Percentiles rank a stretch among this genome's conserved stretches.
phyloP scores from a whole-genome alignment of 139 green algal species.

The Limnomonas spitsbergensis region DNA sequence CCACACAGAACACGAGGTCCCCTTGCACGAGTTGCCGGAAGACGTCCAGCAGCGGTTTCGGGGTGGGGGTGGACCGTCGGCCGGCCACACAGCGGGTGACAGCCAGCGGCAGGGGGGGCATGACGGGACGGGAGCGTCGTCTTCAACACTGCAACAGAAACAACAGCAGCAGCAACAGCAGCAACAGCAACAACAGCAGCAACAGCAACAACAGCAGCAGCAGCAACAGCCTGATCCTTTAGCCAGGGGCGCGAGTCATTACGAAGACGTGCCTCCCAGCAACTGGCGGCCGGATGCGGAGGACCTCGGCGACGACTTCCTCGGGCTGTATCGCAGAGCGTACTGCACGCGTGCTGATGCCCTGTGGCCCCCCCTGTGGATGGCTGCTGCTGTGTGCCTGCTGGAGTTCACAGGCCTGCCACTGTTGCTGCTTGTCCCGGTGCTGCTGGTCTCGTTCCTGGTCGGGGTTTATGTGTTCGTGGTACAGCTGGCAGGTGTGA shows the following conservation, averaged over 20 bases:
- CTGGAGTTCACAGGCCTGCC: background rate
- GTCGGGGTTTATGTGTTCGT: slow-evolving; percentile 1
- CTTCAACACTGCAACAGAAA: no score
- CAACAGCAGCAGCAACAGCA: no score
- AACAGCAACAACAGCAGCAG: background rate
- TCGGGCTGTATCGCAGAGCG: slow-evolving; percentile 26
- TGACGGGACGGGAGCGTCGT: no score
- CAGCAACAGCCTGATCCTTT: background rate
- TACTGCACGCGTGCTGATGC: slow-evolving; percentile 22
- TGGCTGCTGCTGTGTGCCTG: background rate
- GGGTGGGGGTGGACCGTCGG: no score
- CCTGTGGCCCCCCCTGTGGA: slow-evolving; percentile 20
- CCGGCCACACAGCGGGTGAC: no score
- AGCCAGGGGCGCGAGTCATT: slow-evolving; percentile 5
- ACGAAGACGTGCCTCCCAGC: slow-evolving; percentile 37
- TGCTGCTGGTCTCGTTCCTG: slow-evolving; percentile 12
- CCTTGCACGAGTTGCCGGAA: slow-evolving; percentile 12
- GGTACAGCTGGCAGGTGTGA: slow-evolving; percentile 15
- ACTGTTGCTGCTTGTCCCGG: slow-evolving; percentile 3
- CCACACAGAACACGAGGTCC: slow-evolving; percentile 22
- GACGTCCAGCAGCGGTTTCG: no score
- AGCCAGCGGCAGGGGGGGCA: no score
- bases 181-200: no score
- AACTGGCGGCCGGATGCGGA: slow-evolving; percentile 22
- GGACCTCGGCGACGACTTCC: slow-evolving; percentile 14